Conservation (phyloP, 169 alveolate species). For the Cystoisospora suis region DNA sequence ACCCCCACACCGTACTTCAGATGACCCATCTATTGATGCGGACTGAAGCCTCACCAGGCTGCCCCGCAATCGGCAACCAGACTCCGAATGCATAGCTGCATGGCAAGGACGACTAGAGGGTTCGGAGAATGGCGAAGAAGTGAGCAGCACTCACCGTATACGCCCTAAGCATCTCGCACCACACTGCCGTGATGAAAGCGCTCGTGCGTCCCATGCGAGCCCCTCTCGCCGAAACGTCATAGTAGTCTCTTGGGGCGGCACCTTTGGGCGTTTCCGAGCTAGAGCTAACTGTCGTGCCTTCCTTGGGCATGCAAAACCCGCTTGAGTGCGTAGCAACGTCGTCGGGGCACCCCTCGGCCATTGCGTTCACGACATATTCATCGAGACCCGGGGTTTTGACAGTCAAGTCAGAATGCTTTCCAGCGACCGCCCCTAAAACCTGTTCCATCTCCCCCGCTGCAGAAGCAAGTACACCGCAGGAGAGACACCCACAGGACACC, state of each 20-base stretch:
- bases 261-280: conserved; percentile 61
- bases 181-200: conserved; percentile 89
- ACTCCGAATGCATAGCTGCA: too few relatives aligned
- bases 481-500: neutral
- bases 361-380: conserved; percentile 19
- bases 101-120: too few relatives aligned
- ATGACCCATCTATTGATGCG: too few relatives aligned
- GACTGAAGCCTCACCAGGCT: too few relatives aligned
- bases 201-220: conserved; percentile 87
- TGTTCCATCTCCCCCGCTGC: conserved; percentile 73
- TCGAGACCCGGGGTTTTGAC: conserved; percentile 32
- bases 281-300: conserved; percentile 34
- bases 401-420: conserved; percentile 59
- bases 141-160: conserved; percentile 80
- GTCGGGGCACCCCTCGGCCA: conserved; percentile 18
- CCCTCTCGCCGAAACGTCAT: conserved; percentile 82
- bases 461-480: neutral
- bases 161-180: conserved; percentile 91
- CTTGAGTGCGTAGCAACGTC: neutral
- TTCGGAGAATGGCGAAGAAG: neutral
- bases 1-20: too few relatives aligned
- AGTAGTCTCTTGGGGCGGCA: conserved; percentile 73
- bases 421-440: conserved; percentile 84
- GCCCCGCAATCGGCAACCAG: too few relatives aligned
- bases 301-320: conserved; percentile 73